phyloP scores from a whole-genome alignment of 768 basidiomycete genomes.

The Leucocoprinus leucothites region DNA sequence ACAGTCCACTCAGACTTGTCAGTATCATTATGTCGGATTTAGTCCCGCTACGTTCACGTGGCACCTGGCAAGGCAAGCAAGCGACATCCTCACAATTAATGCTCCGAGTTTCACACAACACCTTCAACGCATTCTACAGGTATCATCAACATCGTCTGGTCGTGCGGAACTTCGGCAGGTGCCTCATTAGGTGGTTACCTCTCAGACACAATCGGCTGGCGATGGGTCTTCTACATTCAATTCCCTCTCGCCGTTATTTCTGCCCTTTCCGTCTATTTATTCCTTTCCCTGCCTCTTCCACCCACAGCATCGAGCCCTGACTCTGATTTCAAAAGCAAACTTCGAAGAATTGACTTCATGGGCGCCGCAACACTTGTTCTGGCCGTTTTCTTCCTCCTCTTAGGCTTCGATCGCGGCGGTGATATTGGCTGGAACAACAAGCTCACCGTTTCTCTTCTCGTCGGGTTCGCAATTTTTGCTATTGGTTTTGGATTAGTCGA shows the following conservation, averaged over 20 bases:
- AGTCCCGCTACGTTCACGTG: constrained; percentile 56
- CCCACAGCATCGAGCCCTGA: constrained; percentile 21
- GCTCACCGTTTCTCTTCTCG: constrained; percentile 34
- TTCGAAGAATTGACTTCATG: constrained; percentile 60
- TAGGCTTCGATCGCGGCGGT: constrained; percentile 54
- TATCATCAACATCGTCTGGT: constrained; percentile 57
- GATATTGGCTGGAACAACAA: constrained; percentile 44
- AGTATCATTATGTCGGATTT: constrained; percentile 68
- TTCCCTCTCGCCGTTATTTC: constrained; percentile 55
- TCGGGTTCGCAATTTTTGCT: constrained; percentile 29
- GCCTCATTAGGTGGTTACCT: constrained; percentile 64
- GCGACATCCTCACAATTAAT: background rate
- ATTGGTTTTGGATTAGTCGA: constrained; percentile 45
- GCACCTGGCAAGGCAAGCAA: constrained; percentile 63
- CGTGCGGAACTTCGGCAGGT: constrained; percentile 53
- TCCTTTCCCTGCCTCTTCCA: constrained; percentile 49
- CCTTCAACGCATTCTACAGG: constrained; percentile 26
- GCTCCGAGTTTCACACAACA: background rate
- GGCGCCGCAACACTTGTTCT: constrained; percentile 55
- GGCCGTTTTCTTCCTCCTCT: constrained; percentile 54
- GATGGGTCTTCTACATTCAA: constrained; percentile 66
- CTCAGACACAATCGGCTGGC: constrained; percentile 64
- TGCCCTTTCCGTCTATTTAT: constrained; percentile 47
- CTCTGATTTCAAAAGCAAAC: constrained; percentile 41
- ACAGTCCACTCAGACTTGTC: constrained; percentile 37